phyloP scores from a whole-genome alignment of 1,139 yeast genomes.

The Pichia cactophila region DNA sequence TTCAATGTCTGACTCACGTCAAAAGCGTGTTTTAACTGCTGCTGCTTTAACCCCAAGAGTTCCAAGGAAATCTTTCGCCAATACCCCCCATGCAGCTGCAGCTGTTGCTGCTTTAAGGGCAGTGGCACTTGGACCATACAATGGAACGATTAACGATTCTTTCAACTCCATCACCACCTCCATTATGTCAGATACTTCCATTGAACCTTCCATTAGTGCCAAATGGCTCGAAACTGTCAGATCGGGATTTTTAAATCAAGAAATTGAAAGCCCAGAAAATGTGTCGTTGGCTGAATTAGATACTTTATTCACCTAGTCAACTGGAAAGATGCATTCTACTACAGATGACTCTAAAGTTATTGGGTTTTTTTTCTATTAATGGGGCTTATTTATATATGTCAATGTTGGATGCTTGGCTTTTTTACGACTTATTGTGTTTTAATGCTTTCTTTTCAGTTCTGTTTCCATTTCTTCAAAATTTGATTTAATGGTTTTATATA shows the following conservation, averaged over 20 bases:
- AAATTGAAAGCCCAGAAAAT: conserved; percentile 72
- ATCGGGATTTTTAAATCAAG: conserved; percentile 67
- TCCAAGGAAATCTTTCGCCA: conserved; percentile 49
- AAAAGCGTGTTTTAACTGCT: conserved; percentile 41
- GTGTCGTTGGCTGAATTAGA: conserved; percentile 67
- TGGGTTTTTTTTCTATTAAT: conserved; percentile 8
- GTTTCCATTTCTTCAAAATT: not conserved
- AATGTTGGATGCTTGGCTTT: not conserved
- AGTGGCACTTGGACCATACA: conserved; percentile 52
- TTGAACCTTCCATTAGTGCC: conserved; percentile 36
- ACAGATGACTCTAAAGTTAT: not conserved
- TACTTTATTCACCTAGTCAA: conserved; percentile 42
- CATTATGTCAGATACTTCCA: conserved; percentile 28
- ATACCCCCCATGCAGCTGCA: conserved; percentile 56
- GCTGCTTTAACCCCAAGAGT: conserved; percentile 80
- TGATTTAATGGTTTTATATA: conserved; percentile 4
- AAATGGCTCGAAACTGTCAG: conserved; percentile 67
- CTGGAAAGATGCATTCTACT: not conserved
- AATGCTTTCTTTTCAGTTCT: conserved; percentile 13
- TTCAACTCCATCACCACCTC: conserved; percentile 27
- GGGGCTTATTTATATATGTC: conserved; percentile 5
- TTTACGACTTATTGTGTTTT: conserved; percentile 13
- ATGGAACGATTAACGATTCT: conserved; percentile 27
- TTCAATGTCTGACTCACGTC: conserved; percentile 15
- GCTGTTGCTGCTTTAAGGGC: conserved; percentile 72